Percentiles rank a stretch among this genome's conserved stretches.
These are phyloP conservation scores for Penicillium salamii DNA, from an alignment of 495 filamentous ascomycete species.

Conservation along the genomic window DNA sequence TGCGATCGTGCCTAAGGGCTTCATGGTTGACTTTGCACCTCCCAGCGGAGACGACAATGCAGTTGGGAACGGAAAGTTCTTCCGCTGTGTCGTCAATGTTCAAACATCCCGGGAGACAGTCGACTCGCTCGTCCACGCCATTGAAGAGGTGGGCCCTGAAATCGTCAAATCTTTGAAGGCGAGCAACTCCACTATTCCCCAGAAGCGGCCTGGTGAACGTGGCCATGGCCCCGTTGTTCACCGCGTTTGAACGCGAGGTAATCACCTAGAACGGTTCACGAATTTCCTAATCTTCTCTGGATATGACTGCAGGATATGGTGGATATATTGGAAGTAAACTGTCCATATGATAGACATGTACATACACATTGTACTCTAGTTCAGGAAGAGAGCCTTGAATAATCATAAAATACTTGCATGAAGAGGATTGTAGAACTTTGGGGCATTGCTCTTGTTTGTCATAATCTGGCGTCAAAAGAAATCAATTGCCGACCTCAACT, in stretches of 20 bases:
- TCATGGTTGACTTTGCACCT: slow-evolving; percentile 93
- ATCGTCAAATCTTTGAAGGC: slow-evolving; percentile 37
- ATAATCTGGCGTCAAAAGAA: neutral
- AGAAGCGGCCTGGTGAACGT: slow-evolving; percentile 28
- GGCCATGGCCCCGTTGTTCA: slow-evolving; percentile 40
- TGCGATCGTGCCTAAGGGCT: slow-evolving; percentile 67
- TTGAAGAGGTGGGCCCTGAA: slow-evolving; percentile 62
- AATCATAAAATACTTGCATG: too few relatives aligned
- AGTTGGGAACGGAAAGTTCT: slow-evolving; percentile 70
- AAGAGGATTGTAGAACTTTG: too few relatives aligned
- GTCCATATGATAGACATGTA: too few relatives aligned
- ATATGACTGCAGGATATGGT: neutral
- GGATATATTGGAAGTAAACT: neutral
- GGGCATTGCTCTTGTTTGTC: too few relatives aligned
- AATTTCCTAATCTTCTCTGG: neutral
- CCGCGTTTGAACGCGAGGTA: slow-evolving; percentile 9
- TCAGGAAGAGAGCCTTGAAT: too few relatives aligned
- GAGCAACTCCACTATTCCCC: slow-evolving; percentile 5
- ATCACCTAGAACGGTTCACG: neutral
- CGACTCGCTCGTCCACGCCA: slow-evolving; percentile 69
- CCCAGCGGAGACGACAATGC: slow-evolving; percentile 49
- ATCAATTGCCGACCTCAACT: slow-evolving; percentile 56
- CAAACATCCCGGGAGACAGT: slow-evolving; percentile 70
- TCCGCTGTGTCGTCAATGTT: slow-evolving; percentile 83
- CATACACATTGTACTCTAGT: too few relatives aligned